These are phyloP conservation scores for Globisporangium lucens DNA, from an alignment of 352 stramenopile species.

Conservation along the genomic window DNA sequence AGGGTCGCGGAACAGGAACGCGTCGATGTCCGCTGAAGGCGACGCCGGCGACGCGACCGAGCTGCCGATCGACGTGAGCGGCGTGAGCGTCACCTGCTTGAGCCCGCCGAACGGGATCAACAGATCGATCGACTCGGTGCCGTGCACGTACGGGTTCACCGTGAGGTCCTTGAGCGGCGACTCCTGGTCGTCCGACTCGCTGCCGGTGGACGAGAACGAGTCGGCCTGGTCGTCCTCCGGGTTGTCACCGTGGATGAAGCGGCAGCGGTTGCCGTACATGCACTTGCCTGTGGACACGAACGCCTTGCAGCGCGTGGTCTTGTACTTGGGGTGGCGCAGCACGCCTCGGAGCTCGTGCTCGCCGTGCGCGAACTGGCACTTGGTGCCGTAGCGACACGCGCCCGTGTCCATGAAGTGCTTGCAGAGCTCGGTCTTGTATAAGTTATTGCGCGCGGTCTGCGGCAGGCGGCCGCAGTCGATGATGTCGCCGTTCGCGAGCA, in stretches of 20 bases:
- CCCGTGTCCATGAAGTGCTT: conserved; percentile 87
- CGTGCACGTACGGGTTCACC: conserved; percentile 67
- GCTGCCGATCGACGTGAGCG: conserved; percentile 42
- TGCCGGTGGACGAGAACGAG: conserved; percentile 54
- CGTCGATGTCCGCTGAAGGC: conserved; percentile 20
- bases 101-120: conserved; percentile 62
- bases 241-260: conserved; percentile 80
- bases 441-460: conserved; percentile 77
- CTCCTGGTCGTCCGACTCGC: conserved; percentile 69
- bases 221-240: conserved; percentile 34
- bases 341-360: conserved; percentile 82
- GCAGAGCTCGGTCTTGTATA: conserved; percentile 92
- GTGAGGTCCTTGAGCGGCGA: conserved; percentile 44
- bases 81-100: conserved; percentile 57
- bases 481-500: conserved; percentile 85
- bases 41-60: conserved; percentile 25
- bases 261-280: conserved; percentile 86
- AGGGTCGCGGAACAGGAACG: conserved; percentile 40
- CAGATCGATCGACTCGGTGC: conserved; percentile 57
- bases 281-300: conserved; percentile 83
- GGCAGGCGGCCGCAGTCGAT: conserved; percentile 76
- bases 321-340: conserved; percentile 89
- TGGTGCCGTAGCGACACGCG: conserved; percentile 84
- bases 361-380: conserved; percentile 90
- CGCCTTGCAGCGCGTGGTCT: conserved; percentile 89